Conservation (phyloP, 768 basidiomycete species). For the Roridomyces roridus region DNA sequence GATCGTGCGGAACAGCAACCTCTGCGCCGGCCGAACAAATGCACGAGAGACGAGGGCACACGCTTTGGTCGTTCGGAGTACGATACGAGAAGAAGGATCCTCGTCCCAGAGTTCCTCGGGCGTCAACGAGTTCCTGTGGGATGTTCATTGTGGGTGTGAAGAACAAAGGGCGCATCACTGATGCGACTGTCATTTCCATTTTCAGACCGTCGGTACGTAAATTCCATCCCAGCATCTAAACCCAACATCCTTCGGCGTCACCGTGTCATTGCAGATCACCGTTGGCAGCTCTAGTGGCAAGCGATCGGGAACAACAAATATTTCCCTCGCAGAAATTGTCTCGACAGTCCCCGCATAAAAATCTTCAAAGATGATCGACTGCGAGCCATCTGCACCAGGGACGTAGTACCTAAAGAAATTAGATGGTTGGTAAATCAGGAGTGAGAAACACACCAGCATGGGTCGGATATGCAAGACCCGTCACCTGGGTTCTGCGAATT, state of each 20-base stretch:
- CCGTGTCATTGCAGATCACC: constrained; percentile 19
- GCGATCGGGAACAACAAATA: constrained; percentile 11
- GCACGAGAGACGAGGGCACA: neutral
- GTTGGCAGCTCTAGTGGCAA: neutral
- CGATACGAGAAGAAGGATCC: too few relatives aligned
- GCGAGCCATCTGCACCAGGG: constrained; percentile 15
- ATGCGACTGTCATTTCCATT: too few relatives aligned
- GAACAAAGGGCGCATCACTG: too few relatives aligned
- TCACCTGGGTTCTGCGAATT: constrained; percentile 19
- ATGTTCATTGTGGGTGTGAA: too few relatives aligned
- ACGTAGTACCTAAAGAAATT: constrained; percentile 9
- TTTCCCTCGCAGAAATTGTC: constrained; percentile 10
- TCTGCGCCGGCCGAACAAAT: neutral
- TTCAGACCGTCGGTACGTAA: constrained; percentile 21
- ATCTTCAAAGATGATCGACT: constrained; percentile 21
- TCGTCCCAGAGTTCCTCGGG: too few relatives aligned
- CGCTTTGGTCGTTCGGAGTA: neutral
- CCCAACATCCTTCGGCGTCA: constrained; percentile 12
- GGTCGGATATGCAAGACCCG: constrained; percentile 23
- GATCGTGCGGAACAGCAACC: neutral
- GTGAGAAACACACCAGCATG: constrained; percentile 7
- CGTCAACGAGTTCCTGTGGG: too few relatives aligned
- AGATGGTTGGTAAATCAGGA: neutral
- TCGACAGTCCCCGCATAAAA: constrained; percentile 15
- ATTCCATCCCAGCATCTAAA: constrained; percentile 24